Percentiles rank a stretch among this genome's conserved stretches.
phyloP scores from a whole-genome alignment of 331 rosid species.

The Saraca asoca region DNA sequence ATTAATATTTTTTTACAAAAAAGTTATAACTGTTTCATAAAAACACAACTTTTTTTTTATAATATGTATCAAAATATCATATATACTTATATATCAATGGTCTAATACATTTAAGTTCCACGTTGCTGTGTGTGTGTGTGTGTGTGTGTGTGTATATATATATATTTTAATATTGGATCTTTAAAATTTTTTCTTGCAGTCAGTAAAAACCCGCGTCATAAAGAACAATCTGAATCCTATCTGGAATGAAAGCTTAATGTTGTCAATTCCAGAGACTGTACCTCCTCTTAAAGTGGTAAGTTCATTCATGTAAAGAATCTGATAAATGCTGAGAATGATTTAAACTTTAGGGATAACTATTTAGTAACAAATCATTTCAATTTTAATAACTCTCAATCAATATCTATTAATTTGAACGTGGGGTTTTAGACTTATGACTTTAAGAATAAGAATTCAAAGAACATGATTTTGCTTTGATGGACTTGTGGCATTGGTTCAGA shows the following conservation, averaged over 20 bases:
- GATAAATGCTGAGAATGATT: constrained; percentile 6
- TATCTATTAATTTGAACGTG: neutral
- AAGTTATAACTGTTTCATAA: no score
- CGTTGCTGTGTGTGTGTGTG: no score
- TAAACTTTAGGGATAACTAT: neutral
- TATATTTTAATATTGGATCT: no score
- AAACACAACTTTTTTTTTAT: no score
- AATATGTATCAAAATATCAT: no score
- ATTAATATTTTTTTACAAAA: constrained; percentile 7
- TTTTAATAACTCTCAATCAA: neutral
- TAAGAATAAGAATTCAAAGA: no score
- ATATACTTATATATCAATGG: no score
- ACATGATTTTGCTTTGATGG: neutral
- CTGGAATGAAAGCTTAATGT: constrained; percentile 91
- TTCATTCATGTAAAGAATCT: neutral
- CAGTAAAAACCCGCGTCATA: constrained; percentile 85
- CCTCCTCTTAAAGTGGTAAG: constrained; percentile 96
- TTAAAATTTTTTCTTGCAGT: constrained; percentile 52
- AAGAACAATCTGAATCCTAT: constrained; percentile 87
- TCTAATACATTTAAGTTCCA: no score
- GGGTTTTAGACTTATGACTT: neutral
- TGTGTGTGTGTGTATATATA: no score
- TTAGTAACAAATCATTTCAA: neutral
- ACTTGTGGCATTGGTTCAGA: no score
- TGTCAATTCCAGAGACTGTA: constrained; percentile 84